phyloP scores from a whole-genome alignment of 192 early-diverging fungal genomes.

The Linnemannia hyalina region DNA sequence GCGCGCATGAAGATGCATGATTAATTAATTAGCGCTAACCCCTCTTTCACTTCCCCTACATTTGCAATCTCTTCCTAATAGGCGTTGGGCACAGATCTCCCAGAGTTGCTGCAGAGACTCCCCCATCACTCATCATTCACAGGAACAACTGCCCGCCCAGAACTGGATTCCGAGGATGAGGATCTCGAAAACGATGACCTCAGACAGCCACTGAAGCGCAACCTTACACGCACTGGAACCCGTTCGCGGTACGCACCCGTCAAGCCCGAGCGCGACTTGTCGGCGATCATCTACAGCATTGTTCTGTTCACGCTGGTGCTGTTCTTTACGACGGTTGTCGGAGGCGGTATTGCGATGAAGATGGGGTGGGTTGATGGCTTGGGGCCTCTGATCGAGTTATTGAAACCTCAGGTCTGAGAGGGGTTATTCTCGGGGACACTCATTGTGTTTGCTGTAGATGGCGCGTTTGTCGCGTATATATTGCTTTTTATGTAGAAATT shows the following conservation, averaged over 20 bases:
- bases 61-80: not conserved
- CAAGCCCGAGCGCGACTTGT: slow-evolving; percentile 40
- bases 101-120: slow-evolving; percentile 56
- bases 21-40: not conserved
- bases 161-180: slow-evolving; percentile 51
- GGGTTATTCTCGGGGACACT: too few species aligned
- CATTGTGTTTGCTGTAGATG: too few species aligned
- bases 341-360: slow-evolving; percentile 36
- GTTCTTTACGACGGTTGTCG: slow-evolving; percentile 49
- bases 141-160: slow-evolving; percentile 49
- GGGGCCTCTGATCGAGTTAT: slow-evolving; percentile 36
- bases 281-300: slow-evolving; percentile 40
- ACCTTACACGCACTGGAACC: slow-evolving; percentile 22
- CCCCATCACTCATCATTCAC: slow-evolving; percentile 52
- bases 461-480: too few species aligned
- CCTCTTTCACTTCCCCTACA: not conserved
- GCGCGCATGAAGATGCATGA: not conserved
- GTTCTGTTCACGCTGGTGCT: slow-evolving; percentile 35
- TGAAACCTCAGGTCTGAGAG: slow-evolving; percentile 16
- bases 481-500: too few species aligned
- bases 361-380: slow-evolving; percentile 46
- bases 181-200: slow-evolving; percentile 14
- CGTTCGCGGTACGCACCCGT: slow-evolving; percentile 49
- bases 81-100: slow-evolving; percentile 62
- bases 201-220: slow-evolving; percentile 1